Base-by-base conservation (phyloP, 2,329 filamentous ascomycete genomes). In the Cladosporium sphaerospermum region DNA sequence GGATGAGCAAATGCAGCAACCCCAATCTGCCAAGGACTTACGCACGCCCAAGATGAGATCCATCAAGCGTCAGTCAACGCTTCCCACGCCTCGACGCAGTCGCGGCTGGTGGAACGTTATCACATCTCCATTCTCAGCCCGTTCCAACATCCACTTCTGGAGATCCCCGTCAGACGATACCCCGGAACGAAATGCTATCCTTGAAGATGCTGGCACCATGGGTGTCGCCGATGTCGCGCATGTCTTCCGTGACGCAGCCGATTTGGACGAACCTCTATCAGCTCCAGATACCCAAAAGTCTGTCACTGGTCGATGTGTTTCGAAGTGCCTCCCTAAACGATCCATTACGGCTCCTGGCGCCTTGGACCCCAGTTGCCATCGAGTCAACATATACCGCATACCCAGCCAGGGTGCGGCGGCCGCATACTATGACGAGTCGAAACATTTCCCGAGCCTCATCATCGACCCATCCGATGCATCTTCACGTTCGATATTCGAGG, bases 91-190 rank as follows among this genome's bases (percentile, higher is more conserved):
- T 40, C 78, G 80, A 9, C 77, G 76, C 52, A 85, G 84, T 23
- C 76, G 78, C 55, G 86, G 86, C 16, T 90, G 86, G 86, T 90
- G 86, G 86, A 87, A 88, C 61, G 78, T 87, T 59, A 81, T 90
- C 52, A 84, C 80, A 7, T 87, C 86, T 1, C 86, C 86, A 0
- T 89, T 89, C 62, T 66, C 64, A 18, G 62, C 64, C 1, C 51
- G 57, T 9, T 53, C 56, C 1, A 54, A 45, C 23, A 50, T 52
- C 9, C 42, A 51, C 19, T 68, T 66, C 54, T 63, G 59, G 59
- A 58, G 54, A 10, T 66, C 65, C 13, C 61, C 64, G 8, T 52
- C 57, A 3, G 45, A 59, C 9, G 58, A 58, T 13, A 54, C 46
- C 11, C 23, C 19, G 3, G 57, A 56, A 8, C 54, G 40, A 3